Evolutionary conservation across 1,284 basidiomycete species (phyloP), one percentile per base, ranked within the genome.

Genomic region (Sanghuangporus weigelae): DNA sequence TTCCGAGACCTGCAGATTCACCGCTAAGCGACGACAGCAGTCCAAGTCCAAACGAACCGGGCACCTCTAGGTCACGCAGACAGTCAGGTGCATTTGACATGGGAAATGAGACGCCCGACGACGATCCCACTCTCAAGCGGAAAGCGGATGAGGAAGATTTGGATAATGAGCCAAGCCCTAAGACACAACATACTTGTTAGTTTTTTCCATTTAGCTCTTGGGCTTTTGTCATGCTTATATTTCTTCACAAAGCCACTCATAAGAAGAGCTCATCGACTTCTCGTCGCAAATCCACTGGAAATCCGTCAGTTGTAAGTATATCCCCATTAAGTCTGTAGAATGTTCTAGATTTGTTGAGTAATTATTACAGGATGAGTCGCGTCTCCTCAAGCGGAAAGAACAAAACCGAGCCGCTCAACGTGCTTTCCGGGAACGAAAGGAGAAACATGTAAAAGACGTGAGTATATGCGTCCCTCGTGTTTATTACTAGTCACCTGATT

Each of bases 371-470:
- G 90, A 93, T 67, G 90, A 92, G 69, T 75, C 80, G 8, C 83
- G 90, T 23, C 75, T 92, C 4, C 67, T 90, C 66, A 93, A 92
- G 71, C 86, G 91, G 66, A 94, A 94, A 74, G 92, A 93, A 70
- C 91, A 94, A 74, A 94, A 94, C 69, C 81, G 91, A 57, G 92
- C 92, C 1, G 91, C 91, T 11, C 92, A 94, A 72, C 83, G 91
- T 60, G 92, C 92, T 0, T 94, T 93, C 76, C 80, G 91, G 56
- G 91, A 93, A 73, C 84, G 92, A 62, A 93, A 93, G 76, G 91
- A 94, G 76, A 92, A 90, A 70, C 92, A 93, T 75, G 92, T 93
- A 66, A 90, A 90, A 73, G 92, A 93, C 71, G 92, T 93, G 71
- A 78, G 89, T 81, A 11, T 40, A 57, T 54, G 26, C 50, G 31